Percentiles rank a stretch among this genome's conserved stretches.
phyloP scores from a whole-genome alignment of 345 rosid species.

The Citrus medica region DNA sequence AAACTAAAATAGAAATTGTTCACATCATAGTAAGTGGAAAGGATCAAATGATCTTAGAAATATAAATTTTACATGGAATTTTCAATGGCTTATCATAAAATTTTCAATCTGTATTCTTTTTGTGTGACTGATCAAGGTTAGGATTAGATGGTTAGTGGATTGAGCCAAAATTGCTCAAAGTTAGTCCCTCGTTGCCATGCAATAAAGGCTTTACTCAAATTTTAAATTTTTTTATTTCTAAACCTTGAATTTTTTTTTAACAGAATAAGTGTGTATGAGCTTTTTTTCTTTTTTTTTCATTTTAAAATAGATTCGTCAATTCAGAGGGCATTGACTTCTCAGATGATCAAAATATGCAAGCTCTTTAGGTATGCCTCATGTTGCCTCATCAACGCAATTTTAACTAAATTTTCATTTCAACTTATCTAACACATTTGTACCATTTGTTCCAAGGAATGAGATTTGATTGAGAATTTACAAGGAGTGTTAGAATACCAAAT shows the following conservation, averaged over 20 bases:
- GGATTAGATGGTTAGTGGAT: not conserved
- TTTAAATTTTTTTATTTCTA: not conserved
- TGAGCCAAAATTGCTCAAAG: not conserved
- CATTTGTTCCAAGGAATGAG: conserved; percentile 66
- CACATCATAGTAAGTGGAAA: too few species aligned
- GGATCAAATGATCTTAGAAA: too few species aligned
- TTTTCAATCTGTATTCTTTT: not conserved
- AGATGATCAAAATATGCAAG: conserved; percentile 87
- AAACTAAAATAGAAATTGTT: too few species aligned
- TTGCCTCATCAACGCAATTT: not conserved
- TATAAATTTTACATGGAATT: too few species aligned
- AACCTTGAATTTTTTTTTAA: not conserved
- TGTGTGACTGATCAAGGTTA: not conserved
- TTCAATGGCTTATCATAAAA: too few species aligned
- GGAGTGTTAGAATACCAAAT: conserved; percentile 88
- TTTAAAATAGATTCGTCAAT: conserved; percentile 55
- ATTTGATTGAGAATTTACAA: conserved; percentile 77
- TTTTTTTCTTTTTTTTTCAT: not conserved
- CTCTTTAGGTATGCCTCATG: conserved; percentile 63
- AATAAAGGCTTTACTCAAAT: not conserved
- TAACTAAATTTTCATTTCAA: not conserved
- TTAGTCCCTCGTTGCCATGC: not conserved
- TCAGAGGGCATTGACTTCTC: conserved; percentile 92
- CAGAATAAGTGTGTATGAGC: not conserved
- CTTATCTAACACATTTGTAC: conserved; percentile 8